Evolutionary conservation across 2,329 filamentous ascomycete genomes (phyloP).

Genomic region (Didymella exigua): DNA sequence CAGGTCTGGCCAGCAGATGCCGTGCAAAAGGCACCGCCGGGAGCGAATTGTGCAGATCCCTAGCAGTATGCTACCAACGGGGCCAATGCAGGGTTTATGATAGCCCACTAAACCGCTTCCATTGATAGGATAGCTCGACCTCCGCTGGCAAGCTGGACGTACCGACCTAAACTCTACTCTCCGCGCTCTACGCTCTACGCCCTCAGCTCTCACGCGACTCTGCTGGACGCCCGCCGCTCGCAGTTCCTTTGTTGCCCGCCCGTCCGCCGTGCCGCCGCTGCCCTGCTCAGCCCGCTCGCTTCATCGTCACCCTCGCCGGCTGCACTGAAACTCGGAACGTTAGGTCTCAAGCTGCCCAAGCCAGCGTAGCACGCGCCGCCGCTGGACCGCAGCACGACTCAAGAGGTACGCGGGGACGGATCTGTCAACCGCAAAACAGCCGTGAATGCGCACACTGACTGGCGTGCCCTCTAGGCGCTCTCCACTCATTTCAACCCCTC

Average conservation of each 20-base stretch:
- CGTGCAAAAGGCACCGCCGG: conserved; percentile 18
- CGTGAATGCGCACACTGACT: conserved; percentile 35
- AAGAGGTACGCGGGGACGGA: conserved; percentile 38
- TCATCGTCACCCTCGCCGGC: conserved; percentile 31
- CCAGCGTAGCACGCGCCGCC: conserved; percentile 44
- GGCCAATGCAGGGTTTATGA: conserved; percentile 28
- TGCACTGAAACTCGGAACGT: conserved; percentile 45
- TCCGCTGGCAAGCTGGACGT: conserved; percentile 24
- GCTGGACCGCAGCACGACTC: conserved; percentile 35
- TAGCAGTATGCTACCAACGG: conserved; percentile 25
- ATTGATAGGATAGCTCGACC: conserved; percentile 27
- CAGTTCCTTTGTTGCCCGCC: conserved; percentile 28
- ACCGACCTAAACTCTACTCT: conserved; percentile 27
- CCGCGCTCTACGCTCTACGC: conserved; percentile 23
- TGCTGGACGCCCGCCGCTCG: conserved; percentile 28
- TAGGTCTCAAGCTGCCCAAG: conserved; percentile 47
- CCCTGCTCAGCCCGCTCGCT: conserved; percentile 23
- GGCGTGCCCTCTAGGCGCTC: conserved; percentile 35
- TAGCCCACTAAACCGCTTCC: conserved; percentile 25
- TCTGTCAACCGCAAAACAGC: conserved; percentile 27
- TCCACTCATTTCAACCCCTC: conserved; percentile 42
- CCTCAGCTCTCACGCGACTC: conserved; percentile 21
- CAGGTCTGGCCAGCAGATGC: conserved; percentile 26
- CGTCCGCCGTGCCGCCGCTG: conserved; percentile 19
- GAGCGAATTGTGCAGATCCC: conserved; percentile 30